Evolutionary conservation across 495 filamentous ascomycete species (phyloP), one percentile per base, ranked within the genome.

Genomic region (Podospora bellae-mahoneyi): DNA sequence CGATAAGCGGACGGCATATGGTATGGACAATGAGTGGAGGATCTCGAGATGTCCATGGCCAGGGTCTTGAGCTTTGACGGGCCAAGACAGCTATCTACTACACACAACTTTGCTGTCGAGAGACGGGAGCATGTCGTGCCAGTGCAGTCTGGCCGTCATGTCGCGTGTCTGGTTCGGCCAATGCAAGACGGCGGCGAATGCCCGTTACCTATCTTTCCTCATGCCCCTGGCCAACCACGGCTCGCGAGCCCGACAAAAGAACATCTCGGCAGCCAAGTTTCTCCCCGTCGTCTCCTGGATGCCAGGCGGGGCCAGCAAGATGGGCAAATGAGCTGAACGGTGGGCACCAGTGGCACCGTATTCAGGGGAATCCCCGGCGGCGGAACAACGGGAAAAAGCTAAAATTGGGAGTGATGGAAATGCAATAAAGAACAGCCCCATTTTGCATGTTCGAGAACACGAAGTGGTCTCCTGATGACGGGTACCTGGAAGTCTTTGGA

Each of bases 391-490:
- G 60, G 27, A 28, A 5, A 34, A 62, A 7, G 19, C 60, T 62
- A 62, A 62, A 32, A 62, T 62, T 62, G 30, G 60, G 60, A 28
- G 23, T 32, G 60, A 58, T 58, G 55, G 55, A 10, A 18, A 26
- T 58, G 55, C 60, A 62, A 62, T 61, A 26, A 61, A 32, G 59
- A 61, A 28, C 18, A 58, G 59, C 59, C 2, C 59, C 59, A 61
- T 61, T 61, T 32, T 62, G 16, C 23, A n/a, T 62, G 26, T 62
- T 62, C 26, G 27, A 62, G 60, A 62, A 62, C 60, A 39, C 60
- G 60, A 23, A 23, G 1, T 1, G 23, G 23, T 23, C 23, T 23
- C 23, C 23, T 23, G 23, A 23, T 23, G 23, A 23, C 23, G 1
- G 23, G 23, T 23, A 23, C 23, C 23, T 23, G 23, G 2, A 23